Evolutionary conservation across 169 alveolate genomes (phyloP), one percentile per base, ranked within the genome.

Genomic region (Eimeria acervulina): DNA sequence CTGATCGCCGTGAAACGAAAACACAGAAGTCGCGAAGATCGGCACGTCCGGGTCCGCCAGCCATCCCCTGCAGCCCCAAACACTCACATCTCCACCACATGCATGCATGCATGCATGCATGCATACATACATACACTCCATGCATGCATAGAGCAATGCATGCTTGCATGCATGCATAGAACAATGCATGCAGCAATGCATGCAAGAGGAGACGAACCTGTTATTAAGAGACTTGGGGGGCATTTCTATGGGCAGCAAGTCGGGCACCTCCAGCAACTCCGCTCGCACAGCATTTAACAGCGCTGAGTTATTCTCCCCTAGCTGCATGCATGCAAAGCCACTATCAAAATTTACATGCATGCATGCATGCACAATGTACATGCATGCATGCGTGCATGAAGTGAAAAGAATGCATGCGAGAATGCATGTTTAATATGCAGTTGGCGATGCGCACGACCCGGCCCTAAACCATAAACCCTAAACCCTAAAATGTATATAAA

Each of bases 211-310:
- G 31, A 3, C 72, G 70, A 17, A 81, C 92, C 93, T 66, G 26
- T 52, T 55, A 59, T 84, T 85, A 26, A 94, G 59, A 15, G 93
- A 72, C 44, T 47, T 8, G 6, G 94, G 96, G 42, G 74, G 76
- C 8, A 95, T 90, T 87, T 84, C 90, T 42, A 87, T 66, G 7
- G 96, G 92, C 59, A 95, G 15, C 85, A 95, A 38, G 47, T 95
- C 96, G 7, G 96, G 96, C 23, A 87, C 72, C 33, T 87, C 94
- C 38, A 95, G 44, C 72, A 95, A 47, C 92, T 95, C 96, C 13
- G 95, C 92, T 51, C 96, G 66, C 63, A 95, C 83, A 68, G 88
- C 88, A 55, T 81, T 93, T 33, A 78, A 68, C 19, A 47, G 21
- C 6, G 90, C 72, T 33, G 88, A 89, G 74, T 93, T 88, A 28